Evolutionary conservation across 176 grass and related monocot species (phyloP).

Genomic region (Tillandsia fasciculata): DNA sequence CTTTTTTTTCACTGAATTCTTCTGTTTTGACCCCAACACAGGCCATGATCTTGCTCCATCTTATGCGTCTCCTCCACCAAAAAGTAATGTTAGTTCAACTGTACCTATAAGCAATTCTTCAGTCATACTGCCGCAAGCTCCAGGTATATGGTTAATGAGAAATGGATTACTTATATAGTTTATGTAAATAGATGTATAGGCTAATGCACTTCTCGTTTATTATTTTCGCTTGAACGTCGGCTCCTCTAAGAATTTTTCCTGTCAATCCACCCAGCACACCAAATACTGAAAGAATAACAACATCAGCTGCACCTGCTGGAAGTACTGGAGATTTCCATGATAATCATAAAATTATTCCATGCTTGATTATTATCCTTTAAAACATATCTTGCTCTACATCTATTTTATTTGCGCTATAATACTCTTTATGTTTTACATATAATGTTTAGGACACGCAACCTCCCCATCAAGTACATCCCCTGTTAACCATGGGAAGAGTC

Average conservation of each 20-base stretch:
- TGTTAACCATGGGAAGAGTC: slow-evolving; percentile 20
- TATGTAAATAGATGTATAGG: slow-evolving; percentile 10
- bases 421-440: slow-evolving; percentile 10
- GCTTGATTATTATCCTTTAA: neutral
- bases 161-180: neutral
- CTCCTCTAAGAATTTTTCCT: slow-evolving; percentile 17
- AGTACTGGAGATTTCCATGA: slow-evolving; percentile 29
- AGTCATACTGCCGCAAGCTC: slow-evolving; percentile 33
- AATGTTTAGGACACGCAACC: slow-evolving; percentile 36
- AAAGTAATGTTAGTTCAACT: slow-evolving; percentile 25
- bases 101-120: slow-evolving; percentile 45
- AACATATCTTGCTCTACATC: neutral
- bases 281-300: slow-evolving; percentile 28
- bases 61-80: slow-evolving; percentile 19
- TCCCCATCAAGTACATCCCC: slow-evolving; percentile 33
- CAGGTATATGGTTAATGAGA: slow-evolving; percentile 31
- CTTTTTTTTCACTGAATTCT: too few species aligned
- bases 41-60: slow-evolving; percentile 8
- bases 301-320: slow-evolving; percentile 34
- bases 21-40: neutral
- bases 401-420: slow-evolving; percentile 8
- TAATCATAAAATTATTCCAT: slow-evolving; percentile 19
- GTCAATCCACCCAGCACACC: slow-evolving; percentile 35
- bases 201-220: slow-evolving; percentile 16
- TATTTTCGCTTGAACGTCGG: slow-evolving; percentile 11